phyloP scores from a whole-genome alignment of 2,329 filamentous ascomycete species.

The Cercospora sojina region DNA sequence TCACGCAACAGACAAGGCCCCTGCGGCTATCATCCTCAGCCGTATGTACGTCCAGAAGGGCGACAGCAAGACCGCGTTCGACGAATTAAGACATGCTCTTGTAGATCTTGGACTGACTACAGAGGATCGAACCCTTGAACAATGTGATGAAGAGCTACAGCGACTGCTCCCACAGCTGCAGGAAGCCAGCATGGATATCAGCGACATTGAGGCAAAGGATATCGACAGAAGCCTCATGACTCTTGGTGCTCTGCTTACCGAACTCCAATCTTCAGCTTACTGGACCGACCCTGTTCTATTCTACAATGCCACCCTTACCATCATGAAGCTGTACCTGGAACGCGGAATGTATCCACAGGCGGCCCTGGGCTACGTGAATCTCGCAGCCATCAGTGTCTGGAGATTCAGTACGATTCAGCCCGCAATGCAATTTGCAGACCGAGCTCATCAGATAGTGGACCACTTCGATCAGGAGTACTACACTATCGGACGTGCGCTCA shows the following conservation, averaged over 20 bases:
- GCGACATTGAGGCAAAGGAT: slow-evolving; percentile 37
- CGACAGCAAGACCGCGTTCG: slow-evolving; percentile 67
- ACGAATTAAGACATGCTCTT: slow-evolving; percentile 69
- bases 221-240: slow-evolving; percentile 58
- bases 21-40: slow-evolving; percentile 79
- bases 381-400: slow-evolving; percentile 65
- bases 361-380: slow-evolving; percentile 65
- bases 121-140: slow-evolving; percentile 66
- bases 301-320: slow-evolving; percentile 66
- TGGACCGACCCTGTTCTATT: slow-evolving; percentile 71
- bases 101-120: slow-evolving; percentile 66
- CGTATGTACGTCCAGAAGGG: slow-evolving; percentile 74
- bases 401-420: slow-evolving; percentile 71
- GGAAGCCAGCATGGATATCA: slow-evolving; percentile 20
- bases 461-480: slow-evolving; percentile 62
- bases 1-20: slow-evolving; percentile 71
- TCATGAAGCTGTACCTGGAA: slow-evolving; percentile 65
- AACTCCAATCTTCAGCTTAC: slow-evolving; percentile 53
- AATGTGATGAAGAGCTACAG: slow-evolving; percentile 74
- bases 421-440: slow-evolving; percentile 63
- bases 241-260: slow-evolving; percentile 65
- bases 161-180: slow-evolving; percentile 36
- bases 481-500: slow-evolving; percentile 66
- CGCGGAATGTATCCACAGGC: slow-evolving; percentile 68
- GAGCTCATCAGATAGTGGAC: slow-evolving; percentile 64